These are phyloP conservation scores for Leucocoprinus sp. DNA, from an alignment of 768 basidiomycete genomes.

Conservation along the genomic window DNA sequence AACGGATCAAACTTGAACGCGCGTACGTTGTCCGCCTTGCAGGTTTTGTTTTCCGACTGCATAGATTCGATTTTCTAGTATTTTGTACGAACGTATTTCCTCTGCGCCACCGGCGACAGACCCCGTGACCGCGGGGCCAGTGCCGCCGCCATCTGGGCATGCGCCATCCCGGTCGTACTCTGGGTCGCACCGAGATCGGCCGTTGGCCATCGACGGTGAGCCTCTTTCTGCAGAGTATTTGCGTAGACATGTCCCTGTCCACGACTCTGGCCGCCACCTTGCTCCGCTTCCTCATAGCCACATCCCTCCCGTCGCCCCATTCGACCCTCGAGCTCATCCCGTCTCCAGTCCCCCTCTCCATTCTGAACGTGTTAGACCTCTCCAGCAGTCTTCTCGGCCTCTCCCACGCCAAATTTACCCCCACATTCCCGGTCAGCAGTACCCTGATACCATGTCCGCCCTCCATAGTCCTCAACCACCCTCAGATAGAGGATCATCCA, in stretches of 20 bases:
- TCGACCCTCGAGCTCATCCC: slow-evolving; percentile 22
- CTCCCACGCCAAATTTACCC: slow-evolving; percentile 30
- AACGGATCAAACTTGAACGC: slow-evolving; percentile 81
- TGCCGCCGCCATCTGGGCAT: slow-evolving; percentile 28
- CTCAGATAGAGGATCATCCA: slow-evolving; percentile 30
- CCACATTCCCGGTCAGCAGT: slow-evolving; percentile 32
- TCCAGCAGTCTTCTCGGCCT: slow-evolving; percentile 35
- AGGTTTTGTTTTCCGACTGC: slow-evolving; percentile 14
- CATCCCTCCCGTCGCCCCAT: slow-evolving; percentile 32
- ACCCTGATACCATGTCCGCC: slow-evolving; percentile 36
- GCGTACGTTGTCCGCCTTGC: slow-evolving; percentile 50
- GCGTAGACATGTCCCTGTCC: slow-evolving; percentile 36
- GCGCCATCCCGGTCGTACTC: slow-evolving; percentile 28
- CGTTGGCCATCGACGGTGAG: slow-evolving; percentile 12
- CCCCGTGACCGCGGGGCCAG: slow-evolving; percentile 23
- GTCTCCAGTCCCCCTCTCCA: slow-evolving; percentile 33
- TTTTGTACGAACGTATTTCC: slow-evolving; percentile 73
- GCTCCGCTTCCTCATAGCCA: slow-evolving; percentile 41
- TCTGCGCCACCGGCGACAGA: slow-evolving; percentile 50
- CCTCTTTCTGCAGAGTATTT: slow-evolving; percentile 38
- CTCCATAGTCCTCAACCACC: slow-evolving; percentile 41
- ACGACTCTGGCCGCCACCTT: slow-evolving; percentile 39
- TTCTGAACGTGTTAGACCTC: slow-evolving; percentile 37
- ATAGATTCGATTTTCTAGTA: slow-evolving; percentile 26
- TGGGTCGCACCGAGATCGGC: slow-evolving; percentile 29